Base-by-base conservation (phyloP, 371 early-diverging fungal species). In the Circinella umbellata region DNA sequence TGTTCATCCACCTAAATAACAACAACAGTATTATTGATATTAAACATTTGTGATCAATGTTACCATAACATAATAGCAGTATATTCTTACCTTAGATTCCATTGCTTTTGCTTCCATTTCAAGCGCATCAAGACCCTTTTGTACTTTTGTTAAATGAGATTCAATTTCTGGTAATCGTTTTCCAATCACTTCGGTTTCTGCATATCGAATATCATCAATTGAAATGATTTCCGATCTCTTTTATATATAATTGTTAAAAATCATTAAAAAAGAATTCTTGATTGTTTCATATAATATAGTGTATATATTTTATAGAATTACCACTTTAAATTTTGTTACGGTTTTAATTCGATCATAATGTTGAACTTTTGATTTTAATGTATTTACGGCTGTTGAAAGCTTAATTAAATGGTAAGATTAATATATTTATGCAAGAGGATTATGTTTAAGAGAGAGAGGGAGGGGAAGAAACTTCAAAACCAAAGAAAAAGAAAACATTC, bases 211-310 rank as follows among this genome's bases (percentile, higher is more conserved):
- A 35, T 70, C 70, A n/a, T 49, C 37, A 15, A 60, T 61, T n/a
- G 70, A 46, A 38, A 70, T 57, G 46, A 70, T 48, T 59, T 70
- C 70, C 14, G 64, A 64, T 60, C 57, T 53, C 70, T 70, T 49
- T 42, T 3, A 59, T 57, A 17, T 3, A 34, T 36, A n/a, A 17
- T 36, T 35, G 20, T 13, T n/a, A 4, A 48, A 35, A 36, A 34
- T 35, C 17, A 18, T 14, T 20, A 15, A 37, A 46, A 6, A 36
- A 37, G 3, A 67, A 59, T 6, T 5, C 46, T 14, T 17, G 7
- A 9, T 42, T 9, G 42, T 42, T 42, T 6, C 11, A 42, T 42
- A 42, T 42, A n/a, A n/a, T n/a, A n/a, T n/a, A n/a, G n/a, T n/a
- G n/a, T n/a, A n/a, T n/a, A n/a, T 9, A 2, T 9, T 42, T 13